Evolutionary conservation across 257 asterid genomes (phyloP).

Genomic region (Ophiorrhiza pumila): DNA sequence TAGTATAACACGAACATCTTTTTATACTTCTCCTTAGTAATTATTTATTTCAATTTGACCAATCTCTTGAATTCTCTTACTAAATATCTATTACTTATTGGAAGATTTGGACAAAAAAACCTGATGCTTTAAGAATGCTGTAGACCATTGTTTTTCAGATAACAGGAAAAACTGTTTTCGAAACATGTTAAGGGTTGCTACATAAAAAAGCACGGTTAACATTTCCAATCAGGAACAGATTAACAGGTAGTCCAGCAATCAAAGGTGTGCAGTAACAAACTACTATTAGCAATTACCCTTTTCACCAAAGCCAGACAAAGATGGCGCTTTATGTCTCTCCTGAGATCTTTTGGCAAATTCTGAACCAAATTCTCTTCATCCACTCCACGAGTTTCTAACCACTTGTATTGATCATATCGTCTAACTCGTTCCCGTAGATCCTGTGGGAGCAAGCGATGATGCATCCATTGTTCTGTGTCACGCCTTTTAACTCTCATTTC

Average conservation of each 20-base stretch:
- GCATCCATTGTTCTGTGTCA: slow-evolving; percentile 99
- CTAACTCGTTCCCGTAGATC: slow-evolving; percentile 92
- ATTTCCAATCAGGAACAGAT: neutral
- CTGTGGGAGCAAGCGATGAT: slow-evolving; percentile 90
- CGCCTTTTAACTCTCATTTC: slow-evolving; percentile 99
- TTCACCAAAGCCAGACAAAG: slow-evolving; percentile 95
- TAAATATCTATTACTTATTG: neutral
- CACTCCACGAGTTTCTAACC: slow-evolving; percentile 98
- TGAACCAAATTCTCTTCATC: slow-evolving; percentile 89
- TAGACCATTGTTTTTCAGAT: neutral
- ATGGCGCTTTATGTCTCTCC: slow-evolving; percentile 96
- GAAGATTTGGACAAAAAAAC: neutral
- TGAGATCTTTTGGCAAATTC: slow-evolving; percentile 90
- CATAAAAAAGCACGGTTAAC: neutral
- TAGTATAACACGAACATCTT: neutral
- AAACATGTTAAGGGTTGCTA: neutral
- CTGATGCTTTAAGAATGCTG: neutral
- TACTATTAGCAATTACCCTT: slow-evolving; percentile 64
- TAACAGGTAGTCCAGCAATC: neutral
- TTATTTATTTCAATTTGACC: neutral
- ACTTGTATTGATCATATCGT: slow-evolving; percentile 95
- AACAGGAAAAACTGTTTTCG: too few species aligned
- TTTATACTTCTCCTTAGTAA: neutral
- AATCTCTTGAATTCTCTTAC: neutral
- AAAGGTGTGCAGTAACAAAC: neutral